phyloP scores from a whole-genome alignment of 257 asterid species.

The Schizonepeta tenuifolia region DNA sequence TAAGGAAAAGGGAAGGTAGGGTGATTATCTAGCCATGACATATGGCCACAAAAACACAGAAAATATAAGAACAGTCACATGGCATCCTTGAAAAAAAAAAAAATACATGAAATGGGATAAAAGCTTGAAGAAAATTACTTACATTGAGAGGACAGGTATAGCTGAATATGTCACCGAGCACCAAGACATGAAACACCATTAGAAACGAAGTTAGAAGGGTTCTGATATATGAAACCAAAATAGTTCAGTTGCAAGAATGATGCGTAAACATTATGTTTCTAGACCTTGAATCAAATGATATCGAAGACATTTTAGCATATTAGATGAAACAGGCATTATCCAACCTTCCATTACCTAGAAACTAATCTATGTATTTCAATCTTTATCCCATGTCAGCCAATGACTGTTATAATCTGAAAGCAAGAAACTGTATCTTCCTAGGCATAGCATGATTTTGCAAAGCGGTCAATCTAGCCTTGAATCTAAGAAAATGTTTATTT shows the following conservation, averaged over 20 bases:
- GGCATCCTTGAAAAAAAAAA: slow-evolving; percentile 7
- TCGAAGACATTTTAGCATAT: slow-evolving; percentile 8
- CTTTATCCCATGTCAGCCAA: background rate
- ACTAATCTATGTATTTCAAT: slow-evolving; percentile 1
- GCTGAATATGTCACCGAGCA: slow-evolving; percentile 60
- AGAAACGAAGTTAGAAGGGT: slow-evolving; percentile 37
- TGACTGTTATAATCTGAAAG: background rate
- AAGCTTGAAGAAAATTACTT: slow-evolving; percentile 45
- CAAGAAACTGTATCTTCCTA: background rate
- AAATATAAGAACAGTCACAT: background rate
- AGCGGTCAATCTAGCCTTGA: background rate
- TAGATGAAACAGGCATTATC: slow-evolving; percentile 2
- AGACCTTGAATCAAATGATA: slow-evolving; percentile 6
- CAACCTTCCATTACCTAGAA: slow-evolving; percentile 5
- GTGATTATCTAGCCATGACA: background rate
- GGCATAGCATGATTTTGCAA: background rate
- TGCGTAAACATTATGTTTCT: slow-evolving; percentile 9
- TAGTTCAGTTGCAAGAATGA: slow-evolving; percentile 18
- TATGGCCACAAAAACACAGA: slow-evolving; percentile 20
- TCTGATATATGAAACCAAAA: slow-evolving; percentile 23
- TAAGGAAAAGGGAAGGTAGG: background rate
- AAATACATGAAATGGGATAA: slow-evolving; percentile 3
- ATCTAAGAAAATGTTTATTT: slow-evolving; percentile 11
- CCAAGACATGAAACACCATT: slow-evolving; percentile 34
- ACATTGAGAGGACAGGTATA: slow-evolving; percentile 97